Conservation (phyloP, 352 stramenopile species). For the Saprolegnia diclina region DNA sequence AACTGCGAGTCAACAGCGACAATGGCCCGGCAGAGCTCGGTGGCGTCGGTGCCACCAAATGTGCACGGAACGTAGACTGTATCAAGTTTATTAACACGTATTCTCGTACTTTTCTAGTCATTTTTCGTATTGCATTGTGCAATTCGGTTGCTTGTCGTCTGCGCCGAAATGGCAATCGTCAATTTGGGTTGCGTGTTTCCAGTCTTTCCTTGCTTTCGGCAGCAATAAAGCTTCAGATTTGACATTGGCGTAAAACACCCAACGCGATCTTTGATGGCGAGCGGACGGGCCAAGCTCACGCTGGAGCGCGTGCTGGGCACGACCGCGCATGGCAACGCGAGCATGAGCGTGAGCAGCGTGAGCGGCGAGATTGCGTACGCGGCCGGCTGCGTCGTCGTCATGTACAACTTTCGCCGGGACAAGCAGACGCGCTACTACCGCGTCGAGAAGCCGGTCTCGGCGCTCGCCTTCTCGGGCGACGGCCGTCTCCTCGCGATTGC, state of each 20-base stretch:
- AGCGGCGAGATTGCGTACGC: slow-evolving; percentile 81
- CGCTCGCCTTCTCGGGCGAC: slow-evolving; percentile 74
- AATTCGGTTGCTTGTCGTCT: no score
- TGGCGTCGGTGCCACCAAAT: no score
- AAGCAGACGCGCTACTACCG: slow-evolving; percentile 87
- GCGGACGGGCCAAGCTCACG: slow-evolving; percentile 36
- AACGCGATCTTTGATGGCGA: neutral
- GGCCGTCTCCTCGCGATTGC: slow-evolving; percentile 82
- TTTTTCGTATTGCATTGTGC: no score
- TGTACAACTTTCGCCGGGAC: slow-evolving; percentile 82
- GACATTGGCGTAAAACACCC: no score
- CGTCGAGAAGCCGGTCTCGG: slow-evolving; percentile 77
- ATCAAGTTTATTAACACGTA: no score
- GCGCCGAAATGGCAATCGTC: no score
- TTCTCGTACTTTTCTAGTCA: no score
- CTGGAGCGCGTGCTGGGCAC: slow-evolving; percentile 77
- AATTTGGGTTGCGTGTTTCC: no score
- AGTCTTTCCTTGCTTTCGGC: no score
- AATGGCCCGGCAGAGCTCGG: neutral
- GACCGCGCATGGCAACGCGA: slow-evolving; percentile 64
- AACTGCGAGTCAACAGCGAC: no score
- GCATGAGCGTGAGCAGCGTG: slow-evolving; percentile 66
- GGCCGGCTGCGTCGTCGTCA: slow-evolving; percentile 84
- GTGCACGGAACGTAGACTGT: no score
- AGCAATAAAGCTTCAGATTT: no score